Conservation (phyloP, 176 grass and related monocot genomes). For the Melocanna baccifera region DNA sequence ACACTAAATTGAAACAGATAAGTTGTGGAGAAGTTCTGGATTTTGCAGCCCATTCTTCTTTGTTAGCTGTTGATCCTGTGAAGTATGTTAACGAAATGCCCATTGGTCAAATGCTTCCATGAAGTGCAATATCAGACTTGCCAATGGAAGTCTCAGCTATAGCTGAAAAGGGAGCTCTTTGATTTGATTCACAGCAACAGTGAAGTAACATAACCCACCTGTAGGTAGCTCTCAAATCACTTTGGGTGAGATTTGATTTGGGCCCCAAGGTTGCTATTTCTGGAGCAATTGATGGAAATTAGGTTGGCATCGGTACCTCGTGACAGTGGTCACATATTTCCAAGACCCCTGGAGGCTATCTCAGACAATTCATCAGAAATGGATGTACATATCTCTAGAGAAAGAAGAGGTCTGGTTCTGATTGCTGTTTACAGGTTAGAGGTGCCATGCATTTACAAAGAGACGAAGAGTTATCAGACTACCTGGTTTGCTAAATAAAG, state of each 20-base stretch:
- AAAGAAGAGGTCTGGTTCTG: constrained; percentile 54
- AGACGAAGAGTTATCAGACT: constrained; percentile 39
- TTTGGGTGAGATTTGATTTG: constrained; percentile 51
- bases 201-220: constrained; percentile 54
- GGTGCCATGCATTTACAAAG: constrained; percentile 50
- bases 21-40: constrained; percentile 50
- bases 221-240: constrained; percentile 41
- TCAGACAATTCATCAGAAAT: constrained; percentile 35
- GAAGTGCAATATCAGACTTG: constrained; percentile 40
- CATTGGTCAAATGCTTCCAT: constrained; percentile 37
- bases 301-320: constrained; percentile 43
- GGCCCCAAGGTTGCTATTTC: constrained; percentile 41
- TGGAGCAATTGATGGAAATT: constrained; percentile 44
- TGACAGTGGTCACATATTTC: constrained; percentile 61
- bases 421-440: constrained; percentile 54
- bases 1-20: constrained; percentile 40
- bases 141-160: constrained; percentile 39
- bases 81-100: constrained; percentile 52
- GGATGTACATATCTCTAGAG: constrained; percentile 61
- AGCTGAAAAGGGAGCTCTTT: constrained; percentile 36
- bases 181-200: constrained; percentile 45
- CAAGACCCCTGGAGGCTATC: constrained; percentile 45
- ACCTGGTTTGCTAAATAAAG: constrained; percentile 61
- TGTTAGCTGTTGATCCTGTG: constrained; percentile 45
- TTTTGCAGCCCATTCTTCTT: constrained; percentile 49